These are phyloP conservation scores for Penicillium hordei DNA, from an alignment of 2,329 filamentous ascomycete genomes.

Conservation along the genomic window DNA sequence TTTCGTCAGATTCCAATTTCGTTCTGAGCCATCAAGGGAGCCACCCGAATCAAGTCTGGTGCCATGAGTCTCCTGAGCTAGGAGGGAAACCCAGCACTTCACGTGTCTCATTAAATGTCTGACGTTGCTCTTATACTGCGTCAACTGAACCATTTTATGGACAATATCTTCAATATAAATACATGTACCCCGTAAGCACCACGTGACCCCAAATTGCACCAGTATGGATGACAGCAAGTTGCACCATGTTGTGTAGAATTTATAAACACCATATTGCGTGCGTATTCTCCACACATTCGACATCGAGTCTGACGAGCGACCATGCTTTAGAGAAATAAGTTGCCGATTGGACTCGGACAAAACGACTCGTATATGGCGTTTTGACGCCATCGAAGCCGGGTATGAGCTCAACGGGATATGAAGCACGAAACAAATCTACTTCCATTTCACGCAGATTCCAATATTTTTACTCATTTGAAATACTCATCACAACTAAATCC, in stretches of 20 bases:
- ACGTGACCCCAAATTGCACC: neutral
- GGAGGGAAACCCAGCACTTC: no score
- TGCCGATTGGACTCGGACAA: neutral
- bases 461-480: neutral
- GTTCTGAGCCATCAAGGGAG: no score
- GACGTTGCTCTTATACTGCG: no score
- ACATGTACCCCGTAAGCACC: neutral
- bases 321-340: neutral
- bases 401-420: slow-evolving; percentile 2
- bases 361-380: neutral
- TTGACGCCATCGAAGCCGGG: neutral
- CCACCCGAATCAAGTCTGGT: no score
- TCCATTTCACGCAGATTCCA: neutral
- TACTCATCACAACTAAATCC: no score
- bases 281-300: neutral
- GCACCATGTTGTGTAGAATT: neutral
- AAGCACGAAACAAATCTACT: neutral
- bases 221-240: neutral
- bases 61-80: no score
- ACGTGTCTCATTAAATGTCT: no score
- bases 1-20: no score
- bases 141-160: no score
- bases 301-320: neutral
- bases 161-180: neutral
- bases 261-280: neutral